A percentile compares a stretch with the other conserved stretches of the same genome.
These are phyloP conservation scores for Glycine tomentella DNA, from an alignment of 306 rosid genomes.

Conservation along the genomic window DNA sequence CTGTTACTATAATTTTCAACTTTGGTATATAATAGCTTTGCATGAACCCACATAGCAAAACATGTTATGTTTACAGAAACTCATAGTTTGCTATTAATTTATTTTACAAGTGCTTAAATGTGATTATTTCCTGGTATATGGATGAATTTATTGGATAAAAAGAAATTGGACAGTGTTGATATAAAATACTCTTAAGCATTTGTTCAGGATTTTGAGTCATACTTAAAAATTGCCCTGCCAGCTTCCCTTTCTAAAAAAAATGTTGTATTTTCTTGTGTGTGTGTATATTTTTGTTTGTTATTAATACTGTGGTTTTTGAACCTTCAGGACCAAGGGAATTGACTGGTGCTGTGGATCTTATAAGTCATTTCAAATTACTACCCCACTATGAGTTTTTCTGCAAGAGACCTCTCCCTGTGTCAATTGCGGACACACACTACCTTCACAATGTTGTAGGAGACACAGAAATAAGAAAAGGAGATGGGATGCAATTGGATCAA, in stretches of 20 bases:
- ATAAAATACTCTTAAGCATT: background rate
- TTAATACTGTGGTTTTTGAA: constrained; percentile 39
- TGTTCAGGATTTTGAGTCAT: background rate
- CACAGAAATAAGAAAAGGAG: constrained; percentile 95
- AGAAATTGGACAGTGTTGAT: constrained; percentile 11
- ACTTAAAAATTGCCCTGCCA: background rate
- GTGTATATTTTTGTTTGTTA: background rate
- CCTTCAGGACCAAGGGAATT: constrained; percentile 89
- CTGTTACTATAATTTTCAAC: too few species aligned
- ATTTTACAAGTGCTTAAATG: background rate
- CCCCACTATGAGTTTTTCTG: constrained; percentile 94
- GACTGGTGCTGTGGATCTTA: constrained; percentile 93
- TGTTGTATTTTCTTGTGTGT: background rate
- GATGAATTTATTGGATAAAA: constrained; percentile 19
- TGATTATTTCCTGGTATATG: constrained; percentile 5
- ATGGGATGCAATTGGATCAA: constrained; percentile 97
- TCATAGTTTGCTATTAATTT: background rate
- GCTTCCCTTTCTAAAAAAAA: background rate
- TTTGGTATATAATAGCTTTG: too few species aligned
- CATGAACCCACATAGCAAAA: too few species aligned
- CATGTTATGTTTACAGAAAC: constrained; percentile 14
- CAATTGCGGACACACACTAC: constrained; percentile 91
- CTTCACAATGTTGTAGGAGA: constrained; percentile 90
- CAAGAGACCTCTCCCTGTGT: constrained; percentile 89
- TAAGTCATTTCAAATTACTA: constrained; percentile 82